phyloP scores from a whole-genome alignment of 345 rosid species.

The Ceriops zippeliana region DNA sequence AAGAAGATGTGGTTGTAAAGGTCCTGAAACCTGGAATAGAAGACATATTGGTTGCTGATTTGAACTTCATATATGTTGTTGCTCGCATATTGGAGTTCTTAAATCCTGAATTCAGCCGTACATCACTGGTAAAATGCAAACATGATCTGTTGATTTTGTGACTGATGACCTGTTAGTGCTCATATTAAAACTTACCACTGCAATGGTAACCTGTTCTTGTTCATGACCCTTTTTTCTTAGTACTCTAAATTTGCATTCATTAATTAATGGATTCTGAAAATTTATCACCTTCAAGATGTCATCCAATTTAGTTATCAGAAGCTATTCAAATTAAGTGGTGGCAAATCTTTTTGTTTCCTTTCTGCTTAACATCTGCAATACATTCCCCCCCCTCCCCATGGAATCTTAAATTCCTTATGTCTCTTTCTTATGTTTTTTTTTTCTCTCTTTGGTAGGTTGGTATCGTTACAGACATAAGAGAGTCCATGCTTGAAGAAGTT shows the following conservation, averaged over 20 bases:
- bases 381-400: too few species aligned
- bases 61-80: slow-evolving; percentile 80
- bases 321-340: too few species aligned
- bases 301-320: background rate
- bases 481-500: slow-evolving; percentile 97
- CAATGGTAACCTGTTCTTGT: background rate
- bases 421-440: background rate
- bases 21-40: slow-evolving; percentile 91
- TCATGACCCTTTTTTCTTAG: background rate
- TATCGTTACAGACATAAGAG: slow-evolving; percentile 83
- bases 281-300: background rate
- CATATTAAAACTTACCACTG: background rate
- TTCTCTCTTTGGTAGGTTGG: slow-evolving; percentile 53
- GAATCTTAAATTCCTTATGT: too few species aligned
- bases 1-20: slow-evolving; percentile 89
- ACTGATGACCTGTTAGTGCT: slow-evolving; percentile 1
- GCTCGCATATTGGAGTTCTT: slow-evolving; percentile 92
- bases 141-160: background rate
- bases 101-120: slow-evolving; percentile 77
- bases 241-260: background rate
- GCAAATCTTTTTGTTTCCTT: too few species aligned
- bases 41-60: slow-evolving; percentile 86
- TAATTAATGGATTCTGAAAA: background rate
- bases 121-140: slow-evolving; percentile 66
- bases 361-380: too few species aligned